Percentiles rank a stretch among this genome's conserved stretches.
Conservation (phyloP, 2,329 filamentous ascomycete genomes). For the Fusarium albosuccineum region DNA sequence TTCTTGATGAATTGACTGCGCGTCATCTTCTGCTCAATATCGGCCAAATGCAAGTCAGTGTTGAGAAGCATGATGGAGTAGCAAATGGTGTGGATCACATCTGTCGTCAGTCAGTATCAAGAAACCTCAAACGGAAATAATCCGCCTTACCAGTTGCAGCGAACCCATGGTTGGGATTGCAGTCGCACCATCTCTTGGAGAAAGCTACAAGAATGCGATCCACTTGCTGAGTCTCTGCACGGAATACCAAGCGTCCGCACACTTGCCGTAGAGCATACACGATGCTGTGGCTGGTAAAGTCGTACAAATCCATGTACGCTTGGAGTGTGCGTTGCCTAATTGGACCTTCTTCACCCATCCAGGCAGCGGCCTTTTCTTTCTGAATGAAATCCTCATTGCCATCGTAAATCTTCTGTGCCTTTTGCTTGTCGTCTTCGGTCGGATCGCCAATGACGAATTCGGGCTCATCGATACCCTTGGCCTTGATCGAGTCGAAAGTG, state of each 20-base stretch:
- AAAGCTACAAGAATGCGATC: slow-evolving; percentile 94
- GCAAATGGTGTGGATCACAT: slow-evolving; percentile 96
- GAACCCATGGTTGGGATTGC: slow-evolving; percentile 94
- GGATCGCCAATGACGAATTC: slow-evolving; percentile 70
- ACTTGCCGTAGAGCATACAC: slow-evolving; percentile 82
- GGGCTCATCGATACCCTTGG: slow-evolving; percentile 68
- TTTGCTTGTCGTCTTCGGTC: slow-evolving; percentile 78
- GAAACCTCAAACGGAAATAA: not conserved
- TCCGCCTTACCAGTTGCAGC: slow-evolving; percentile 79
- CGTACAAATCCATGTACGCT: slow-evolving; percentile 94
- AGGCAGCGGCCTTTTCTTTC: slow-evolving; percentile 84
- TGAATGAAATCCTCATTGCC: slow-evolving; percentile 85
- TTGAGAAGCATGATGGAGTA: slow-evolving; percentile 97
- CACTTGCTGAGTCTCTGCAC: slow-evolving; percentile 95
- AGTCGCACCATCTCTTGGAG: slow-evolving; percentile 90
- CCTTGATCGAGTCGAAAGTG: slow-evolving; percentile 50
- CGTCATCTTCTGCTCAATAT: slow-evolving; percentile 98
- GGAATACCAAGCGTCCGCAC: slow-evolving; percentile 84
- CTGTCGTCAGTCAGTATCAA: slow-evolving; percentile 60
- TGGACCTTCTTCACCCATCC: slow-evolving; percentile 83
- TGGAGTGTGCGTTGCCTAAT: slow-evolving; percentile 69
- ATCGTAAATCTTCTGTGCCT: slow-evolving; percentile 85
- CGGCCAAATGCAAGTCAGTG: slow-evolving; percentile 93
- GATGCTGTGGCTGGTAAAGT: slow-evolving; percentile 86
- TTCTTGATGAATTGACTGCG: slow-evolving; percentile 95